Conservation (phyloP, 352 stramenopile genomes). For the Phytophthora cactorum region DNA sequence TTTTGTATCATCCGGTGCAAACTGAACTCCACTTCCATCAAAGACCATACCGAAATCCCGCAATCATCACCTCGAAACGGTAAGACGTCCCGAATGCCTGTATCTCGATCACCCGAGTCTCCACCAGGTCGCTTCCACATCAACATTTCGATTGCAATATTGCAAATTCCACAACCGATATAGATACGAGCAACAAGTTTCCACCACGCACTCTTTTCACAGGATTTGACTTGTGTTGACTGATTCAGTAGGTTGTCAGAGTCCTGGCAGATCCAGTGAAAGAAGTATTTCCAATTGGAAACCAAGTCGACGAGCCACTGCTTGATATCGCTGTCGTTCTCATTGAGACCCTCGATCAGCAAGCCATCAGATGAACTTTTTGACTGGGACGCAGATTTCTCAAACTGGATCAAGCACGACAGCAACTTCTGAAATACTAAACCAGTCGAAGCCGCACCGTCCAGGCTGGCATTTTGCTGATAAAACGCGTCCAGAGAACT, state of each 20-base stretch:
- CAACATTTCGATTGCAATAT: conserved; percentile 46
- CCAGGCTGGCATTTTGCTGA: conserved; percentile 51
- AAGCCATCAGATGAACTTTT: conserved; percentile 34
- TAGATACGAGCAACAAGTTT: conserved; percentile 51
- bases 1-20: conserved; percentile 58
- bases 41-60: conserved; percentile 46
- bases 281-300: conserved; percentile 63
- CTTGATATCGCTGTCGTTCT: conserved; percentile 36
- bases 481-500: conserved; percentile 54
- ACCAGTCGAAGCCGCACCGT: conserved; percentile 49
- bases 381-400: conserved; percentile 28
- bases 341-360: conserved; percentile 22
- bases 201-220: conserved; percentile 43
- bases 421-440: conserved; percentile 56
- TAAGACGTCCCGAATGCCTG: neutral
- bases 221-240: conserved; percentile 10
- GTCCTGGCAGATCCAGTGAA: conserved; percentile 59
- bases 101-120: conserved; percentile 4
- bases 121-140: conserved; percentile 8
- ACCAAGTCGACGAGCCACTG: conserved; percentile 53
- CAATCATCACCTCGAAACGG: conserved; percentile 13
- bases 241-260: conserved; percentile 27
- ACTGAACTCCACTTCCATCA: conserved; percentile 66
- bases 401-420: conserved; percentile 54
- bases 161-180: conserved; percentile 59